Percentiles rank a stretch among this genome's conserved stretches.
These are phyloP conservation scores for Astrothelium subdiscretum DNA, from an alignment of 495 filamentous ascomycete genomes.

Conservation along the genomic window DNA sequence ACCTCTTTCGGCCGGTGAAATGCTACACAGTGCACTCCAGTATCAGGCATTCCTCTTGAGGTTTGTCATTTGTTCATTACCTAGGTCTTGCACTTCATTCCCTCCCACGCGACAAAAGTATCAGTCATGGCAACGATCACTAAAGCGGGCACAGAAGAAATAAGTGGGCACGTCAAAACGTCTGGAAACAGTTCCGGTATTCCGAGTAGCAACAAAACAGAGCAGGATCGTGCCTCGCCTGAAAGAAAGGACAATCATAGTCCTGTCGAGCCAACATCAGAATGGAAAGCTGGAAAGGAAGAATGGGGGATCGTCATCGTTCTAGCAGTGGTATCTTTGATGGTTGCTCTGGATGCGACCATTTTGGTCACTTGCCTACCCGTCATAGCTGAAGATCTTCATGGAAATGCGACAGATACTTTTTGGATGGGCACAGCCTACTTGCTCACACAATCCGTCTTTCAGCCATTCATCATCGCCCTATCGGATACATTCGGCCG, in stretches of 20 bases:
- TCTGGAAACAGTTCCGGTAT: too few species aligned
- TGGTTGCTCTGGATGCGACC: slow-evolving; percentile 45
- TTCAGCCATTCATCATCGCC: slow-evolving; percentile 42
- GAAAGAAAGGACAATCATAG: neutral
- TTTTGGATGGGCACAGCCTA: slow-evolving; percentile 48
- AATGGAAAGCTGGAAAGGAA: neutral
- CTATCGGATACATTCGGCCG: slow-evolving; percentile 40
- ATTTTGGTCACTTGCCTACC: slow-evolving; percentile 38
- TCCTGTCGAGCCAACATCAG: neutral
- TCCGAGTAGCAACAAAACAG: too few species aligned
- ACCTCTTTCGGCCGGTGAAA: too few species aligned
- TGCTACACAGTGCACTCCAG: too few species aligned
- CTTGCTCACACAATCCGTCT: slow-evolving; percentile 48
- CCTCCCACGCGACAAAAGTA: neutral
- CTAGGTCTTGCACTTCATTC: too few species aligned
- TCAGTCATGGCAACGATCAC: neutral
- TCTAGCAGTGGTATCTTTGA: slow-evolving; percentile 17
- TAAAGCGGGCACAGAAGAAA: neutral
- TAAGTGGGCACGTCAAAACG: neutral
- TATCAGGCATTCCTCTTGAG: too few species aligned
- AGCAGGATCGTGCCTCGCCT: too few species aligned
- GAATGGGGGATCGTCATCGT: neutral
- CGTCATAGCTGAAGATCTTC: slow-evolving; percentile 31
- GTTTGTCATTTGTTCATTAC: too few species aligned
- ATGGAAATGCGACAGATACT: slow-evolving; percentile 35